phyloP scores from a whole-genome alignment of 108 stramenopile species.

The Cylindrotheca closterium region DNA sequence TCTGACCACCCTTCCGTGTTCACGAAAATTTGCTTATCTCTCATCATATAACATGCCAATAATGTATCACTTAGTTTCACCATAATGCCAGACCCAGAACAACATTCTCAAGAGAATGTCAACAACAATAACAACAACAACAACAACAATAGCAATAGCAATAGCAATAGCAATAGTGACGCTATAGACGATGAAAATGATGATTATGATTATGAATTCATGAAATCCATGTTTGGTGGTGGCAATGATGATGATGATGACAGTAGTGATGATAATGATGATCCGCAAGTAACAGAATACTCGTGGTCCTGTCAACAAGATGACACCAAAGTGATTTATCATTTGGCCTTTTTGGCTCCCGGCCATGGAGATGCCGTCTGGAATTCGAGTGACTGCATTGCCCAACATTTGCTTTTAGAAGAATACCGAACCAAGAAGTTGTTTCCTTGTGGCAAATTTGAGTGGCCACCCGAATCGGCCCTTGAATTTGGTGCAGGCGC shows the following conservation, averaged over 20 bases:
- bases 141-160: background rate
- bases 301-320: background rate
- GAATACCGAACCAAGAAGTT: background rate
- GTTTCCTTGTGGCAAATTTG: no score
- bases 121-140: no score
- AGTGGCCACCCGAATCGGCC: background rate
- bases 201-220: background rate
- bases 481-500: background rate
- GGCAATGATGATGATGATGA: background rate
- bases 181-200: background rate
- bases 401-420: background rate
- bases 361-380: background rate
- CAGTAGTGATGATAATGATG: background rate
- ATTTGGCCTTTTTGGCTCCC: background rate
- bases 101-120: no score
- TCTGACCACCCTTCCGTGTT: no score
- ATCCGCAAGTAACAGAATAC: background rate
- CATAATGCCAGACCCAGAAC: no score
- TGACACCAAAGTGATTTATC: background rate
- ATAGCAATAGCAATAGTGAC: background rate
- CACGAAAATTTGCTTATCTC: no score
- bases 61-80: no score
- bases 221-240: background rate
- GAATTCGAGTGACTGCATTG: background rate
- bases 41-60: no score